A percentile compares a stretch with the other conserved stretches of the same genome.
These are phyloP conservation scores for Penicillium sp. DNA, from an alignment of 2,329 filamentous ascomycete species.

Conservation along the genomic window DNA sequence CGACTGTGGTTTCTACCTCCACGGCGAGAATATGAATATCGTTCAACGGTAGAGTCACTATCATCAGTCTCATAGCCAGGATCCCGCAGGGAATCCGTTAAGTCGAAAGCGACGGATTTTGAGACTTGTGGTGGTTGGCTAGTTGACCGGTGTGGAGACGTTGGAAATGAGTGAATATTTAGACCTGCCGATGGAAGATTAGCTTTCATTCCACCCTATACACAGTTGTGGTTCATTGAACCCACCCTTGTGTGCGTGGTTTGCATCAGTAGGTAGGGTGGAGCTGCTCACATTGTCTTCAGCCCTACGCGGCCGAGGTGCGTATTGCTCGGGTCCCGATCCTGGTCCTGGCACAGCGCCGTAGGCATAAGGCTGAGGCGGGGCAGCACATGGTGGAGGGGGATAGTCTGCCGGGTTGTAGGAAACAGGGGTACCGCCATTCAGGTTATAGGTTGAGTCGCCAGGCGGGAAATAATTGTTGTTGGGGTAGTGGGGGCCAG, in stretches of 20 bases:
- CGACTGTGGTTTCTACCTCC: background rate
- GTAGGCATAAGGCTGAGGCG: constrained; percentile 40
- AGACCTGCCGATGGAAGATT: constrained; percentile 10
- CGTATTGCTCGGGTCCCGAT: constrained; percentile 39
- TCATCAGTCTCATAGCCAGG: constrained; percentile 46
- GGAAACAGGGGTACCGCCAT: constrained; percentile 23
- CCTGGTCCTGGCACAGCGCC: constrained; percentile 27
- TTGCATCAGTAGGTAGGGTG: constrained; percentile 37
- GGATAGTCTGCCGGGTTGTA: constrained; percentile 44
- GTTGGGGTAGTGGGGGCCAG: constrained; percentile 37
- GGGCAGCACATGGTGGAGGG: constrained; percentile 41
- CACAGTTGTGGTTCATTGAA: constrained; percentile 26
- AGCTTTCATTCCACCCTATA: constrained; percentile 2
- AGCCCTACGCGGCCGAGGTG: constrained; percentile 37
- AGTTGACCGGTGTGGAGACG: constrained; percentile 15
- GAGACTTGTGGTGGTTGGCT: constrained; percentile 25
- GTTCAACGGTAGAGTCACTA: constrained; percentile 37
- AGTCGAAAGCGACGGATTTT: constrained; percentile 37
- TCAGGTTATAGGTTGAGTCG: constrained; percentile 24
- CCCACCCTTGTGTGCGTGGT: constrained; percentile 44
- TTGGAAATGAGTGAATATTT: constrained; percentile 14
- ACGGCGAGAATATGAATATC: constrained; percentile 11
- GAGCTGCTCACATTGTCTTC: constrained; percentile 51
- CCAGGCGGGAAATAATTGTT: constrained; percentile 43
- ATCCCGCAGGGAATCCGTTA: constrained; percentile 18